Evolutionary conservation across 2,329 filamentous ascomycete genomes (phyloP).

Genomic region (Penicillium brevicompactum): DNA sequence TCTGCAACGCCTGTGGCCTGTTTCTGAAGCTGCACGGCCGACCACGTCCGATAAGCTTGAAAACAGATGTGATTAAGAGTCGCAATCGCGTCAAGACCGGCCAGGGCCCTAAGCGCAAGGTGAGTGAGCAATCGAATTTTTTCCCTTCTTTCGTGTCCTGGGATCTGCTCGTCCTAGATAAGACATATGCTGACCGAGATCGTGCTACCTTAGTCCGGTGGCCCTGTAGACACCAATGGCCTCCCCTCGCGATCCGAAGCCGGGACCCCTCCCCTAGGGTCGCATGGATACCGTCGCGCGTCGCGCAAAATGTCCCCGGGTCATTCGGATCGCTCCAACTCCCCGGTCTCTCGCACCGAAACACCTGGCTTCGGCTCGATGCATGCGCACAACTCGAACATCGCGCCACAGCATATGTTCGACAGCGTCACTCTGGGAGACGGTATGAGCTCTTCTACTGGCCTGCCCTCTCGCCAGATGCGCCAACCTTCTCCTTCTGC

Average conservation of each 20-base stretch:
- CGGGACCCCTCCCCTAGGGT: constrained; percentile 58
- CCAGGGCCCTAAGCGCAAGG: constrained; percentile 81
- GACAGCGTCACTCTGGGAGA: constrained; percentile 69
- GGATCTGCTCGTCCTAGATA: constrained; percentile 18
- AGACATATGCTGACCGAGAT: constrained; percentile 28
- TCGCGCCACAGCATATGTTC: constrained; percentile 77
- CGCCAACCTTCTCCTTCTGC: constrained; percentile 62
- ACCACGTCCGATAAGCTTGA: constrained; percentile 89
- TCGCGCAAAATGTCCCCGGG: constrained; percentile 74
- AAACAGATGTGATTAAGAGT: constrained; percentile 99
- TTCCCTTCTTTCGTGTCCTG: constrained; percentile 11
- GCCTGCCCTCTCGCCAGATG: constrained; percentile 53
- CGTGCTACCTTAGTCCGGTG: constrained; percentile 42
- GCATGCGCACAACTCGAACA: constrained; percentile 63
- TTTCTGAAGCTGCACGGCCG: constrained; percentile 97
- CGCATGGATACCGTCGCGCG: constrained; percentile 62
- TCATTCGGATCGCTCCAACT: constrained; percentile 72
- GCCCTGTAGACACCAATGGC: constrained; percentile 57
- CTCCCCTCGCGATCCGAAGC: constrained; percentile 60
- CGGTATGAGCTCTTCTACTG: constrained; percentile 62
- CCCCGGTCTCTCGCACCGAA: constrained; percentile 75
- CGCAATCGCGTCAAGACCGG: constrained; percentile 95
- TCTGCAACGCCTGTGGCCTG: constrained; percentile 97
- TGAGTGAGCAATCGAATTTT: constrained; percentile 45
- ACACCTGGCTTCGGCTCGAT: constrained; percentile 66